These are phyloP conservation scores for Trapa bicornis DNA, from an alignment of 345 rosid genomes.

Conservation along the genomic window DNA sequence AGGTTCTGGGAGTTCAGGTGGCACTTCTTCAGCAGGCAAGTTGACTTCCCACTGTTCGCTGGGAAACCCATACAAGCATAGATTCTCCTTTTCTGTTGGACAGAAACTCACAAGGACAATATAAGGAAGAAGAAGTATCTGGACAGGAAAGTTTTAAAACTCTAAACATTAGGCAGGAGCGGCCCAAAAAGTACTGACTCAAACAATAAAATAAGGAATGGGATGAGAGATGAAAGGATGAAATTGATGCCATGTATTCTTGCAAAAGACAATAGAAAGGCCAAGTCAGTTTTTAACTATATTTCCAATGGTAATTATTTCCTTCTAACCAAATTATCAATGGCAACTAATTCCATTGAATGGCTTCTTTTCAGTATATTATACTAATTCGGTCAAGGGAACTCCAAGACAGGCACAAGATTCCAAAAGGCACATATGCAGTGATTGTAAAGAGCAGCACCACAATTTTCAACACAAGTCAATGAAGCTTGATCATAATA, in stretches of 20 bases:
- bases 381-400: background rate
- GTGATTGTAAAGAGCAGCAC: background rate
- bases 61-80: conserved; percentile 74
- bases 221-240: background rate
- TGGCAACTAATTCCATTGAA: background rate
- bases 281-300: background rate
- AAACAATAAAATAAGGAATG: background rate
- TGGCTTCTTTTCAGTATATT: background rate
- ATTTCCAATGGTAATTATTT: too few relatives aligned
- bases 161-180: background rate
- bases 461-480: background rate
- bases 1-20: conserved; percentile 93
- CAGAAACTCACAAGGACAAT: conserved; percentile 1
- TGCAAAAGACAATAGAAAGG: background rate
- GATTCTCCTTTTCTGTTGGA: conserved; percentile 69
- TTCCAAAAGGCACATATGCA: background rate
- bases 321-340: background rate
- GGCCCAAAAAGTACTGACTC: background rate
- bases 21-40: conserved; percentile 93
- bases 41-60: conserved; percentile 85
- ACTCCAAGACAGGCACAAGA: background rate
- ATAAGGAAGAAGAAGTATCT: background rate
- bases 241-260: background rate
- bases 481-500: background rate
- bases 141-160: background rate